These are phyloP conservation scores for Samsoniella hepiali DNA, from an alignment of 2,329 filamentous ascomycete species.

Conservation along the genomic window DNA sequence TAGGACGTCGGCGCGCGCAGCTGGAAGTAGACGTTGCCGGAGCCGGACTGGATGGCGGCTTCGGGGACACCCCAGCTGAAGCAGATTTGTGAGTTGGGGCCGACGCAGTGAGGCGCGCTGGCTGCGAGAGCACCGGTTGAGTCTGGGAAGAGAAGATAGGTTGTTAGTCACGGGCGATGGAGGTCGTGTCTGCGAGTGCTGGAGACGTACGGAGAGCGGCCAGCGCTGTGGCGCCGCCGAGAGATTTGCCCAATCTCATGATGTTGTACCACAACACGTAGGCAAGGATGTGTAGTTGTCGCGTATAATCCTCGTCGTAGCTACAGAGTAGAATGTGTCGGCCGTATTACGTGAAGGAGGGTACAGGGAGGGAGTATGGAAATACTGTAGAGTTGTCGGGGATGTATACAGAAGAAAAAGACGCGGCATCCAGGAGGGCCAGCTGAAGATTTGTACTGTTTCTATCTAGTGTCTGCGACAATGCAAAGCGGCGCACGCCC, in stretches of 20 bases:
- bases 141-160: neutral
- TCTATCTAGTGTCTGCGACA: neutral
- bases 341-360: no score
- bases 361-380: neutral
- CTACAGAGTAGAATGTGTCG: no score
- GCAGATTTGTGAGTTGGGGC: slow-evolving; percentile 42
- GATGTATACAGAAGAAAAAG: neutral
- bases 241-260: slow-evolving; percentile 6
- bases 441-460: neutral
- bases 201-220: slow-evolving; percentile 11
- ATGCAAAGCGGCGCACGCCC: neutral
- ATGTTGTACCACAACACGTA: neutral
- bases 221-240: slow-evolving; percentile 14
- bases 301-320: neutral
- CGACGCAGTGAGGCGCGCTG: slow-evolving; percentile 40
- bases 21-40: slow-evolving; percentile 60
- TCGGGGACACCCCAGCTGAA: slow-evolving; percentile 55
- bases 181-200: neutral
- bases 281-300: neutral
- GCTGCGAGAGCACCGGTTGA: slow-evolving; percentile 24
- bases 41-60: slow-evolving; percentile 43
- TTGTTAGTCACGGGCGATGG: neutral
- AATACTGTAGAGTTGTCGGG: neutral
- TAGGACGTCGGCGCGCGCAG: slow-evolving; percentile 52
- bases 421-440: neutral